A percentile compares a stretch with the other conserved stretches of the same genome.
These are phyloP conservation scores for Parastagonospora avenae DNA, from an alignment of 2,329 filamentous ascomycete species.

Conservation along the genomic window DNA sequence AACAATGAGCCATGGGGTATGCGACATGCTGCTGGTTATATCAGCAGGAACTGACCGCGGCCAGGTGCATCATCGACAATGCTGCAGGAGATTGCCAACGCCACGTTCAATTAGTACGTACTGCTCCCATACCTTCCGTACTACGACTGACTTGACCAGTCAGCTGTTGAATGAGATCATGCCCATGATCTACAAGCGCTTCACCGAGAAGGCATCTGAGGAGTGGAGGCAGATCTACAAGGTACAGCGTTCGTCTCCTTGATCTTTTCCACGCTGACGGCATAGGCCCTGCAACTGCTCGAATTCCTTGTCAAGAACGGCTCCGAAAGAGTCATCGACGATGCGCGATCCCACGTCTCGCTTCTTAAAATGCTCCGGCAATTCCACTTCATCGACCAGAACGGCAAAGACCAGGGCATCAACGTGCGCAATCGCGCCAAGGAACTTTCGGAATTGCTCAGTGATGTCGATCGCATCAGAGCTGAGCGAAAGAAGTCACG, in stretches of 20 bases:
- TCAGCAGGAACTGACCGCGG: conserved; percentile 14
- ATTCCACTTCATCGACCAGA: conserved; percentile 94
- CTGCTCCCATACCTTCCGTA: neutral
- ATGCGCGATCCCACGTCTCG: conserved; percentile 92
- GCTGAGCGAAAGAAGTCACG: conserved; percentile 84
- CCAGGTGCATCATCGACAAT: conserved; percentile 74
- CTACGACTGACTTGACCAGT: conserved; percentile 56
- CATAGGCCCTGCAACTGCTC: conserved; percentile 79
- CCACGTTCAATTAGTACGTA: conserved; percentile 94
- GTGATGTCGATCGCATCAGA: conserved; percentile 86
- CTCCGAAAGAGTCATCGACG: conserved; percentile 95
- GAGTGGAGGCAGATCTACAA: conserved; percentile 99
- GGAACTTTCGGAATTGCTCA: conserved; percentile 89
- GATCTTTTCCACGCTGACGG: conserved; percentile 17
- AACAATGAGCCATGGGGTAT: conserved; percentile 97
- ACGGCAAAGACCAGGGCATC: conserved; percentile 97
- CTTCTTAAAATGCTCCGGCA: conserved; percentile 97
- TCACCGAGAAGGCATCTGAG: conserved; percentile 96
- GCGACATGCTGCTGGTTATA: conserved; percentile 60
- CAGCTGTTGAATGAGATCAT: conserved; percentile 99
- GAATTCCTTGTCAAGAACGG: conserved; percentile 98
- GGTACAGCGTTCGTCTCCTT: conserved; percentile 51
- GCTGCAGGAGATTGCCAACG: conserved; percentile 99
- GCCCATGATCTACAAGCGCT: conserved; percentile 99
- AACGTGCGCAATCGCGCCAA: conserved; percentile 97